Percentiles rank a stretch among this genome's conserved stretches.
These are phyloP conservation scores for Globisporangium abappressorium DNA, from an alignment of 352 stramenopile species.

Conservation along the genomic window DNA sequence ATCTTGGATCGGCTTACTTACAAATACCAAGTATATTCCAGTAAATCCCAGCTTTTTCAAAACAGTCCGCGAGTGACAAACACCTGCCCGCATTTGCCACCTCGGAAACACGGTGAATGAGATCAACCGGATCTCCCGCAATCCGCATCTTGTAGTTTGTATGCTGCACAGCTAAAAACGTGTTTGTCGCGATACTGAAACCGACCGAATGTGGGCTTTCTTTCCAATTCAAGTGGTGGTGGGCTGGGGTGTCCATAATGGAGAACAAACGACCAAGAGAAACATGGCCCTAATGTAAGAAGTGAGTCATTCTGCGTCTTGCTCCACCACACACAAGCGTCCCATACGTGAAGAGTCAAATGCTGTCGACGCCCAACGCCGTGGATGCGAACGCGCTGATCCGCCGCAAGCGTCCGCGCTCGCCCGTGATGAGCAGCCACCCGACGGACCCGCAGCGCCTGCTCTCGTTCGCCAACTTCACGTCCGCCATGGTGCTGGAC, in stretches of 20 bases:
- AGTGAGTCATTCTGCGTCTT: constrained; percentile 31
- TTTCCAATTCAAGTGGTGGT: neutral
- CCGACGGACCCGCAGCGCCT: constrained; percentile 6
- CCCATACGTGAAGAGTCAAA: neutral
- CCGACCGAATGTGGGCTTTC: no score
- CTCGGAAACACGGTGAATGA: constrained; percentile 29
- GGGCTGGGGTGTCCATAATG: neutral
- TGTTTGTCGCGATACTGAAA: constrained; percentile 19
- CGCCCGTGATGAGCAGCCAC: constrained; percentile 17
- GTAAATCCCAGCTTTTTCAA: constrained; percentile 11
- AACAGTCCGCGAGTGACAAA: constrained; percentile 23
- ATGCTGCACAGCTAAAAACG: constrained; percentile 23
- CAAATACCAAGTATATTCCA: constrained; percentile 1
- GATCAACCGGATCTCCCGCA: neutral
- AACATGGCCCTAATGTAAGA: neutral
- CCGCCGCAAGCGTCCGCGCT: constrained; percentile 44
- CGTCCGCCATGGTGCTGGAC: constrained; percentile 4
- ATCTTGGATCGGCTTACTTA: neutral
- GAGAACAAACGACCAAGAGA: neutral
- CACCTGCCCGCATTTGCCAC: no score
- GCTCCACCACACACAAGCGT: neutral
- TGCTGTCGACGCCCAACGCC: constrained; percentile 12
- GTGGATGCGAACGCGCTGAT: constrained; percentile 28
- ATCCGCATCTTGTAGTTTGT: constrained; percentile 28
- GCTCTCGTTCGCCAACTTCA: constrained; percentile 18